Evolutionary conservation across 1,284 basidiomycete species (phyloP).

Genomic region (Macrocystidia cucumis): DNA sequence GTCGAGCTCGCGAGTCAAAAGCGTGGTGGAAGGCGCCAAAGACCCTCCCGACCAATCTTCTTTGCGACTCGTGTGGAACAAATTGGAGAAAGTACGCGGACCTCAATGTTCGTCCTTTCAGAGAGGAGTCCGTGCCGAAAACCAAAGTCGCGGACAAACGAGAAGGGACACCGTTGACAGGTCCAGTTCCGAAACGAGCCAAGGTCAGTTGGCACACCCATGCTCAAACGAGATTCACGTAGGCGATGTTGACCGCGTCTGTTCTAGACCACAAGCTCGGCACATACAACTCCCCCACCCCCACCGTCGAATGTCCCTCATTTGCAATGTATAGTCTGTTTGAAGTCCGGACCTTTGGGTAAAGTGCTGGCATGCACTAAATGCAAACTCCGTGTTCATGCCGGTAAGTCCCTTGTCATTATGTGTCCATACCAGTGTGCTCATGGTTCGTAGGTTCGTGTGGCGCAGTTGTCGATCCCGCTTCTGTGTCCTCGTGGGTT

Average conservation of each 20-base stretch:
- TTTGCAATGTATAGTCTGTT: constrained; percentile 70
- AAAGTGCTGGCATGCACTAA: constrained; percentile 75
- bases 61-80: constrained; percentile 77
- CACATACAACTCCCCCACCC: constrained; percentile 50
- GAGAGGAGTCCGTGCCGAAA: constrained; percentile 51
- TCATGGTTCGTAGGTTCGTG: constrained; percentile 39
- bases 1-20: constrained; percentile 67
- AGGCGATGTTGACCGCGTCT: constrained; percentile 4
- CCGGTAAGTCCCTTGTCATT: constrained; percentile 34
- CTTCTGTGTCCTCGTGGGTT: constrained; percentile 63
- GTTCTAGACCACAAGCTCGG: constrained; percentile 48
- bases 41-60: constrained; percentile 58
- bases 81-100: constrained; percentile 90
- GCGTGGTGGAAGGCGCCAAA: constrained; percentile 87
- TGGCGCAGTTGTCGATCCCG: constrained; percentile 60
- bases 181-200: constrained; percentile 53
- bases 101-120: constrained; percentile 60
- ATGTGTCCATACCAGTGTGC: constrained; percentile 5
- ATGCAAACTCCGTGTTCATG: constrained; percentile 73
- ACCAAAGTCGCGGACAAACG: constrained; percentile 55
- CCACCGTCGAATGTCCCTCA: constrained; percentile 43
- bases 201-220: constrained; percentile 55
- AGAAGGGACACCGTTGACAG: constrained; percentile 68
- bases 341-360: constrained; percentile 63
- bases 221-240: constrained; percentile 1